Evolutionary conservation across 192 early-diverging fungal species (phyloP).

Genomic region (Gaertneriomyces sp.): DNA sequence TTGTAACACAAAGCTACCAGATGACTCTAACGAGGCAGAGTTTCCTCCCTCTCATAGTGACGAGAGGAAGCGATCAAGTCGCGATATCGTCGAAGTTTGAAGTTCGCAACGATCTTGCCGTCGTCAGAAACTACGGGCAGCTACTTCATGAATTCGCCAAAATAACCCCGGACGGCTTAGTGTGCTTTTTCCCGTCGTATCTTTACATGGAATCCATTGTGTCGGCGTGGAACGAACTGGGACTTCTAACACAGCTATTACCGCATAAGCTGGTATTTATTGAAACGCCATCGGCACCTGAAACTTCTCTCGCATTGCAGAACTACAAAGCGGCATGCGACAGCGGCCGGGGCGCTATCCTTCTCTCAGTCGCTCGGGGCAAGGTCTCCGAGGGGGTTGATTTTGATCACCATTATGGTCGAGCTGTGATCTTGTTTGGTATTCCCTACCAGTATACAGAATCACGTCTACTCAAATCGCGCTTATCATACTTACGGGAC

Average conservation of each 20-base stretch:
- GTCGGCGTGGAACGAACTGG: constrained; percentile 96
- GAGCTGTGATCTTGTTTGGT: constrained; percentile 98
- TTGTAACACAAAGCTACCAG: constrained; percentile 87
- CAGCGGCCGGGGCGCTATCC: constrained; percentile 96
- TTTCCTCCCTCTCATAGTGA: constrained; percentile 94
- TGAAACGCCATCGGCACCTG: constrained; percentile 97
- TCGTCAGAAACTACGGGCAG: constrained; percentile 97
- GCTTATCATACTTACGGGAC: constrained; percentile 89
- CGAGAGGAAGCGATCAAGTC: constrained; percentile 97
- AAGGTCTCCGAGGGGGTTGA: constrained; percentile 99
- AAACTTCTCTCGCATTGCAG: constrained; percentile 90
- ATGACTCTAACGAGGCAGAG: constrained; percentile 94
- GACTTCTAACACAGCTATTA: constrained; percentile 88
- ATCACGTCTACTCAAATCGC: constrained; percentile 81
- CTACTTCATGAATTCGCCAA: constrained; percentile 92
- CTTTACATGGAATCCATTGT: constrained; percentile 99
- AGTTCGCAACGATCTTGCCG: constrained; percentile 96
- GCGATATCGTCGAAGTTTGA: constrained; percentile 97
- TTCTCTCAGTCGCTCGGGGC: constrained; percentile 96
- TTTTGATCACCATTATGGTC: constrained; percentile 99
- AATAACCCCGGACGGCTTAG: constrained; percentile 93
- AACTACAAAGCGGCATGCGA: constrained; percentile 95
- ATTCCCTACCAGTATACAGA: constrained; percentile 99
- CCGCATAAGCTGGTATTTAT: constrained; percentile 99
- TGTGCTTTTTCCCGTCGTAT: constrained; percentile 98